Evolutionary conservation across 2,329 filamentous ascomycete genomes (phyloP).

Genomic region (Penicillium sp.): DNA sequence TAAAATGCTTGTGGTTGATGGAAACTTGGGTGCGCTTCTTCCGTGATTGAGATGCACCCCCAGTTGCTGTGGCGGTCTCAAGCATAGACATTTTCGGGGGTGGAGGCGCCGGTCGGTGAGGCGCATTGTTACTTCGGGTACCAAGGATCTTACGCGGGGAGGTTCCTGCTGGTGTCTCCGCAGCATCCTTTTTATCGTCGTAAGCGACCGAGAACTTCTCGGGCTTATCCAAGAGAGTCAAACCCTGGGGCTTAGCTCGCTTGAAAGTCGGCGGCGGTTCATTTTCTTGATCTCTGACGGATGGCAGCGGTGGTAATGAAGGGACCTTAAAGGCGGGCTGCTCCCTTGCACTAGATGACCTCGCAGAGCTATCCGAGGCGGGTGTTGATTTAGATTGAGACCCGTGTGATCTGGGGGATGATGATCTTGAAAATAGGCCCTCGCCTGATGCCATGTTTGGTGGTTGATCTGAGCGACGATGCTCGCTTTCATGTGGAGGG

Average conservation of each 20-base stretch:
- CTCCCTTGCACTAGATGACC: constrained; percentile 39
- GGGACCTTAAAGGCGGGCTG: constrained; percentile 57
- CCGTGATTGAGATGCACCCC: constrained; percentile 68
- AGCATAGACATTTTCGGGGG: constrained; percentile 95
- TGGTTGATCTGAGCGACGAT: constrained; percentile 22
- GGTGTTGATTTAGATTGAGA: constrained; percentile 39
- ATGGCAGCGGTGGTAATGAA: constrained; percentile 54
- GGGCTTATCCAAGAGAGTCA: constrained; percentile 53
- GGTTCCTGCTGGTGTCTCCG: constrained; percentile 43
- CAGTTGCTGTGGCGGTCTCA: constrained; percentile 81
- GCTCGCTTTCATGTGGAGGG: constrained; percentile 22
- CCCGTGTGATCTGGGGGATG: constrained; percentile 33
- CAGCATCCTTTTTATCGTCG: constrained; percentile 41
- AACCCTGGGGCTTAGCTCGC: constrained; percentile 53
- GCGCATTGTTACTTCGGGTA: constrained; percentile 61
- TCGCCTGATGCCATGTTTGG: constrained; percentile 20
- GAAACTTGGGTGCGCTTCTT: constrained; percentile 78
- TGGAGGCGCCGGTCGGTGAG: constrained; percentile 69
- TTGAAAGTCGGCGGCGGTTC: constrained; percentile 66
- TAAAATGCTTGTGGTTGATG: constrained; percentile 88
- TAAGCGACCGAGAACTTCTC: constrained; percentile 52
- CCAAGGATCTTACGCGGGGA: constrained; percentile 48
- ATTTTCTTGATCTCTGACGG: constrained; percentile 77
- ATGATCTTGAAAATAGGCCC: constrained; percentile 31
- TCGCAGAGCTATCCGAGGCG: constrained; percentile 39